phyloP scores from a whole-genome alignment of 768 basidiomycete genomes.

The Candolleomyces eurysporus region DNA sequence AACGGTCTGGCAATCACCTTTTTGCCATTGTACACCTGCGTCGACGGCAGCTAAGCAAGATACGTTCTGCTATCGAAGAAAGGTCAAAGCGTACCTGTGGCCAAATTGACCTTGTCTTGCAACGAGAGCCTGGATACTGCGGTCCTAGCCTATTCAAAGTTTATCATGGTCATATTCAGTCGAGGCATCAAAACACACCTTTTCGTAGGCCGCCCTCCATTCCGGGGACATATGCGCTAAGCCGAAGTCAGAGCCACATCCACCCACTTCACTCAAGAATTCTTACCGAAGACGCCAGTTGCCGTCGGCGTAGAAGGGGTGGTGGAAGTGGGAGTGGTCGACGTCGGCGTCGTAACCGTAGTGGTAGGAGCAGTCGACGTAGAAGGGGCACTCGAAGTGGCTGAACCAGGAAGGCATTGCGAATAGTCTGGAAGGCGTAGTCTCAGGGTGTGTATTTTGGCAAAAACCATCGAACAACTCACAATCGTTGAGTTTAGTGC shows the following conservation, averaged over 20 bases:
- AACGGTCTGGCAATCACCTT: conserved; percentile 22
- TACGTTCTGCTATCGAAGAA: background rate
- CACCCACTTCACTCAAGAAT: conserved; percentile 18
- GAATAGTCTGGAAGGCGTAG: conserved; percentile 38
- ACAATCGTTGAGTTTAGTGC: conserved; percentile 46
- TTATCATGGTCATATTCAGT: background rate
- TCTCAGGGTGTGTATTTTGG: background rate
- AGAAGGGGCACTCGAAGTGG: conserved; percentile 11
- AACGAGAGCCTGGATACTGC: conserved; percentile 50
- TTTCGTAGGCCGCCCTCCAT: conserved; percentile 53
- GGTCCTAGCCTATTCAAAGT: conserved; percentile 37
- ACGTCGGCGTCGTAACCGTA: conserved; percentile 11
- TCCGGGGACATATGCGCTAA: conserved; percentile 44
- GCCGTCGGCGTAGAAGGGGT: conserved; percentile 19
- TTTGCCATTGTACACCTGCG: conserved; percentile 42
- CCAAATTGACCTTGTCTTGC: conserved; percentile 56
- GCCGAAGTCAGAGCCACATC: conserved; percentile 2
- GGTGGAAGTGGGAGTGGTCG: conserved; percentile 17
- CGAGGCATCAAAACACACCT: conserved; percentile 29
- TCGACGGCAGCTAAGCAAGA: background rate
- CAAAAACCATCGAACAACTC: conserved; percentile 9
- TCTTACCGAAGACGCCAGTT: conserved; percentile 22
- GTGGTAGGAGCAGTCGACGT: background rate
- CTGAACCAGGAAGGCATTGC: conserved; percentile 46
- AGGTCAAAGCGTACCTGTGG: conserved; percentile 39